Conservation (phyloP, 169 alveolate genomes). For the Cryptosporidium ubiquitum region DNA sequence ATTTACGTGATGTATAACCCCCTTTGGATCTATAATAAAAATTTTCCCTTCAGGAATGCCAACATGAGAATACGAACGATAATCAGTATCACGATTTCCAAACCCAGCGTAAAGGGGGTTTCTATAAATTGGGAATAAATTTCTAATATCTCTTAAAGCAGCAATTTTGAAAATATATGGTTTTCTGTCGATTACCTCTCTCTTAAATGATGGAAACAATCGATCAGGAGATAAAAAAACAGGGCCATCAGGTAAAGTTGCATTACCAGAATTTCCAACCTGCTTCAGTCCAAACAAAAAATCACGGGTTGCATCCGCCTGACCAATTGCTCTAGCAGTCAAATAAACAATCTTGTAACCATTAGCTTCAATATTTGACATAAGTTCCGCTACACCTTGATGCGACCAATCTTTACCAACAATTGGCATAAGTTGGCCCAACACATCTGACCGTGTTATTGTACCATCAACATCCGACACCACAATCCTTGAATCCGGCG, state of each 20-base stretch:
- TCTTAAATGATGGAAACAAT: slow-evolving; percentile 91
- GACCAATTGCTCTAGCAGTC: slow-evolving; percentile 98
- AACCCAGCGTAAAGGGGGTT: slow-evolving; percentile 97
- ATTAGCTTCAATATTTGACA: slow-evolving; percentile 88
- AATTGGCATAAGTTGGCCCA: slow-evolving; percentile 97
- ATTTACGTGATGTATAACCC: slow-evolving; percentile 88
- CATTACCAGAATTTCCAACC: slow-evolving; percentile 80
- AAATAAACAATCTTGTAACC: slow-evolving; percentile 96
- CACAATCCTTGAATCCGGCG: slow-evolving; percentile 90
- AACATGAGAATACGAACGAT: slow-evolving; percentile 90
- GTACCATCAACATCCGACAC: slow-evolving; percentile 99
- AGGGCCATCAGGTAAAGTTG: slow-evolving; percentile 93
- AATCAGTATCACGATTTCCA: slow-evolving; percentile 96
- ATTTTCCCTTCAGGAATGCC: slow-evolving; percentile 92
- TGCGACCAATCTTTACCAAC: slow-evolving; percentile 98
- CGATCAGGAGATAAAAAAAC: slow-evolving; percentile 96
- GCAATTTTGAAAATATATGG: slow-evolving; percentile 95
- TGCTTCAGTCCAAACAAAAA: slow-evolving; percentile 90
- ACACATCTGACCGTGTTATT: slow-evolving; percentile 93
- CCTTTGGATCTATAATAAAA: slow-evolving; percentile 90
- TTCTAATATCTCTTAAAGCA: slow-evolving; percentile 92
- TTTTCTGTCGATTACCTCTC: slow-evolving; percentile 95
- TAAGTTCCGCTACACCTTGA: slow-evolving; percentile 93
- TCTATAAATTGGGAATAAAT: slow-evolving; percentile 90
- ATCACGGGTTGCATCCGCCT: slow-evolving; percentile 94